Evolutionary conservation across 2,329 filamentous ascomycete species (phyloP).

Genomic region (Exophiala sp.): DNA sequence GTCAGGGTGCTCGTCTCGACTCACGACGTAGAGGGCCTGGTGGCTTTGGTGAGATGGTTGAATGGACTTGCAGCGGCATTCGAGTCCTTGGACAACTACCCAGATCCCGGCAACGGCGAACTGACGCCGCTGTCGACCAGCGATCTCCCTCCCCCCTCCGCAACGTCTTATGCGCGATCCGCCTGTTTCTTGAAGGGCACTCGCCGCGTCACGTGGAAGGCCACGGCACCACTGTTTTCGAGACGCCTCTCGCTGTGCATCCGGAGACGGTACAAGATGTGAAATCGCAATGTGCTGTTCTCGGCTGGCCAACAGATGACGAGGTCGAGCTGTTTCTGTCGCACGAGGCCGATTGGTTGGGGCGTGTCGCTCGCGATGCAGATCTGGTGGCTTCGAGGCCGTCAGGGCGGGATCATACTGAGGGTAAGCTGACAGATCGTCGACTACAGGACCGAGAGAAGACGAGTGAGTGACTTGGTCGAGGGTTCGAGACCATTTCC

Average conservation of each 20-base stretch:
- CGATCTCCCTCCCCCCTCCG: slow-evolving; percentile 5
- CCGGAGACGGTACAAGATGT: slow-evolving; percentile 9
- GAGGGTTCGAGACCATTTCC: no score
- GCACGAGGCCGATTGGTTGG: slow-evolving; percentile 12
- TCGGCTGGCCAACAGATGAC: slow-evolving; percentile 24
- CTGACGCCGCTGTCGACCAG: background rate
- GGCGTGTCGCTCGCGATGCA: slow-evolving; percentile 7
- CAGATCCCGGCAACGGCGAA: background rate
- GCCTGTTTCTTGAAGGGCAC: slow-evolving; percentile 17
- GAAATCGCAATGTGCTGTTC: slow-evolving; percentile 3
- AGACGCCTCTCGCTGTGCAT: slow-evolving; percentile 7
- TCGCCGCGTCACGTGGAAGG: background rate
- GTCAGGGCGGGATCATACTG: background rate
- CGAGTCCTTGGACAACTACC: slow-evolving; percentile 19
- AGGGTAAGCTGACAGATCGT: background rate
- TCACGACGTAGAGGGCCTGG: slow-evolving; percentile 11
- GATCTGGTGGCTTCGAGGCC: background rate
- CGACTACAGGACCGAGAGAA: no score
- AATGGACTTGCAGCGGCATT: slow-evolving; percentile 29
- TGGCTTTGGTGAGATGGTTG: slow-evolving; percentile 27
- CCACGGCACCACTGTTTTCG: slow-evolving; percentile 1
- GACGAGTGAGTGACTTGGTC: no score
- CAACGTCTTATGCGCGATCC: slow-evolving; percentile 11
- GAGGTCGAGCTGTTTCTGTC: slow-evolving; percentile 11
- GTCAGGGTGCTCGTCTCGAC: slow-evolving; percentile 15